Base-by-base conservation (phyloP, 2,329 filamentous ascomycete species). In the Septoria linicola region DNA sequence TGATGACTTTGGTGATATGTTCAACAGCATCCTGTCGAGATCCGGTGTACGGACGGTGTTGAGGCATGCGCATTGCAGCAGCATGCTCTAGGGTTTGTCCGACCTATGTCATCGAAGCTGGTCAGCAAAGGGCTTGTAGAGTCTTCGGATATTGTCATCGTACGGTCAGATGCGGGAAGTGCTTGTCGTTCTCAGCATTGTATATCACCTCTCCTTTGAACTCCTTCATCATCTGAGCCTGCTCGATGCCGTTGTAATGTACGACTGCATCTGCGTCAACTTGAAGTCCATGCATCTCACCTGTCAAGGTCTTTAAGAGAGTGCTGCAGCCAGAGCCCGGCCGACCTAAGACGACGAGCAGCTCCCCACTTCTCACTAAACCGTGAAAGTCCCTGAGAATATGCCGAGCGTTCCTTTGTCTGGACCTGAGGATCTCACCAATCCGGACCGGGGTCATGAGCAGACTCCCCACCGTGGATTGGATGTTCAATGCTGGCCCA, bases 141-240 rank as follows among this genome's bases (percentile, higher is more conserved):
- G n/a, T n/a, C n/a, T n/a, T n/a, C n/a, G n/a, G 23, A 10, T 27
- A 27, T 27, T 10, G 10, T 88, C 92, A 62, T 91, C 85, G 41
- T 35, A 91, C 87, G 1, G 81, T 83, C 62, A 92, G 71, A 71
- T 84, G 80, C 8, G 87, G 85, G 64, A 90, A 90, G 70, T 90
- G 87, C 6, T 87, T 84, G 66, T 93, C 89, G 23, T 88, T 83
- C 68, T 92, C 88, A 52, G 87, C 87, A 0, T 87, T 90, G 72
- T 92, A 93, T 66, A 92, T 90, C 57, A 87, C 87, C 70, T 93
- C 88, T 59, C 88, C 88, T 17, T 87, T 83, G 72, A 92, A 90
- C 53, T 80, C 76, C 11, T 80, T 80, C 70, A 87, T 81, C 86
- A 93, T 91, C 65, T 88, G 80, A 63, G 86, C 72, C 52, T 87